Evolutionary conservation across 2,329 filamentous ascomycete genomes (phyloP), one percentile per base, ranked within the genome.

Genomic region (Colletotrichum tropicale): DNA sequence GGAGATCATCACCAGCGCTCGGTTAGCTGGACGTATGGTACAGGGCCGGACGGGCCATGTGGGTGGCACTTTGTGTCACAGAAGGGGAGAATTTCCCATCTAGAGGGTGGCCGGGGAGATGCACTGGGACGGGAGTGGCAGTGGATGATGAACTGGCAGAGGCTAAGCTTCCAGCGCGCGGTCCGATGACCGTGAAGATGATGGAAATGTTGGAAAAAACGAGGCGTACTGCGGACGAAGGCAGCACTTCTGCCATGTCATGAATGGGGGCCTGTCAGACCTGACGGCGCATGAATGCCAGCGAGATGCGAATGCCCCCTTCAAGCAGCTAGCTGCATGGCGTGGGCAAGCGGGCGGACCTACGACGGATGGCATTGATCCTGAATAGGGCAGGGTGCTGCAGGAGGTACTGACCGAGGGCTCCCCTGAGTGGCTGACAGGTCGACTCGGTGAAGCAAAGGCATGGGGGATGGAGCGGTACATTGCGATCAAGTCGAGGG

Each of bases 361-460:
- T 74, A 76, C 64, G 58, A 65, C 55, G 58, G 55, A 34, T 30
- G 56, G 74, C 21, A 58, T 74, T 38, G 58, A 32, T 65, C 52
- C 70, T 48, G 34, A 69, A 76, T 36, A 74, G 28, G 65, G 74
- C 74, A 74, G 70, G 64, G 74, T 65, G 58, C 70, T 69, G 74
- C 74, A 75, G 34, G 18, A 48, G 21, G 21, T 60, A 48, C 15
- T 76, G 70, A 76, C 74, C 74, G 74, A 74, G 36, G 21, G 21
- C 24, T 34, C 30, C 36, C 34, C 70, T 69, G 64, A 76, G 70
- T 76, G 74, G 74, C 70, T 74, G 64, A 58, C 36, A 43, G 26
- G 32, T 56, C 7, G 18, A 76, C 65, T 74, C 74, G 74, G 74
- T 76, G 74, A 76, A 76, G 74, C 56, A 69, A 13, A 58, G 36